phyloP scores from a whole-genome alignment of 129 eudicot species.

The Dittrichia graveolens region DNA sequence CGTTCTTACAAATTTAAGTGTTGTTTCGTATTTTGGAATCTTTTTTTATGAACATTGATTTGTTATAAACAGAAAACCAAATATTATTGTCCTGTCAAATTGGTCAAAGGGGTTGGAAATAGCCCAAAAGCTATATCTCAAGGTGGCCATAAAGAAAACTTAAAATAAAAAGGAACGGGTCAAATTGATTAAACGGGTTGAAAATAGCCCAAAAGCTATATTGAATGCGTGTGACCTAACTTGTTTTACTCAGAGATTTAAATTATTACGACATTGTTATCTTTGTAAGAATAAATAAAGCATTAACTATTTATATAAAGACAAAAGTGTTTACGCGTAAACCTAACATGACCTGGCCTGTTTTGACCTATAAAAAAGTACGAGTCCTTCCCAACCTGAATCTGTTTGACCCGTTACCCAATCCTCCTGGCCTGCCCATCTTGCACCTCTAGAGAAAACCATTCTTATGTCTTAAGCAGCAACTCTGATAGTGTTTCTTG shows the following conservation, averaged over 20 bases:
- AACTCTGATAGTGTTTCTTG: slow-evolving; percentile 24
- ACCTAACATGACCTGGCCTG: background rate
- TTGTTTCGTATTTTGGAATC: no score
- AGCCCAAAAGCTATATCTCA: background rate
- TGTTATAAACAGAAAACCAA: no score
- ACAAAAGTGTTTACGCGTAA: background rate
- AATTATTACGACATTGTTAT: background rate
- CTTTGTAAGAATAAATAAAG: background rate
- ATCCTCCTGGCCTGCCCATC: no score
- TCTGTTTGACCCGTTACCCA: slow-evolving; percentile 1
- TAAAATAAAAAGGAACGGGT: background rate
- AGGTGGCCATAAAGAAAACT: background rate
- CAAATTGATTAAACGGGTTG: background rate
- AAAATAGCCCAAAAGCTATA: background rate
- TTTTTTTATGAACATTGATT: no score
- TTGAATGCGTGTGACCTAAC: background rate
- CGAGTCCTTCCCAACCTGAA: background rate
- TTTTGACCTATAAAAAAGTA: background rate
- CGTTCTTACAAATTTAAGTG: no score
- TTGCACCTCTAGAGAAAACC: background rate
- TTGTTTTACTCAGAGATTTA: background rate
- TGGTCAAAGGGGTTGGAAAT: no score
- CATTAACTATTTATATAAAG: no score
- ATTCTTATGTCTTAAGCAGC: background rate
- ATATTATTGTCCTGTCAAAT: no score